These are phyloP conservation scores for Podaxis mareebaensis DNA, from an alignment of 768 basidiomycete species.

Conservation along the genomic window DNA sequence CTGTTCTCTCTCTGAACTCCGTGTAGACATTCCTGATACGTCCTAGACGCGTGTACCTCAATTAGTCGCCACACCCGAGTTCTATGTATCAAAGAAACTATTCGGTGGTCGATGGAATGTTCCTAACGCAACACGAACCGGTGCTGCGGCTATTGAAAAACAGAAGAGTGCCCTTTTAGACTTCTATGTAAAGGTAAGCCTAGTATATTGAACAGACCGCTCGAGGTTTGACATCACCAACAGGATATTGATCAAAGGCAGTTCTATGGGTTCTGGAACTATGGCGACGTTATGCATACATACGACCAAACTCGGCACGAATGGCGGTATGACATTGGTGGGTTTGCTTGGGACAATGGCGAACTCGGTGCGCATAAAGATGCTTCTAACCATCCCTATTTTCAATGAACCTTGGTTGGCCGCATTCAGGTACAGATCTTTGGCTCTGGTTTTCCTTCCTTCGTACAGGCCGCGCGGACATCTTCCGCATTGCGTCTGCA, in stretches of 20 bases:
- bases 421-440: constrained; percentile 30
- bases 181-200: constrained; percentile 34
- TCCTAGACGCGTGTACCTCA: constrained; percentile 33
- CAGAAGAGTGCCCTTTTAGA: constrained; percentile 35
- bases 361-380: constrained; percentile 28
- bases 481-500: constrained; percentile 34
- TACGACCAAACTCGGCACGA: constrained; percentile 40
- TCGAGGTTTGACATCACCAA: background rate
- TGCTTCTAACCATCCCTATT: background rate
- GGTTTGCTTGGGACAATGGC: constrained; percentile 40
- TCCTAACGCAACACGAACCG: constrained; percentile 32
- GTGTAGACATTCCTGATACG: background rate
- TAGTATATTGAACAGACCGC: background rate
- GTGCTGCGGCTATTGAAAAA: constrained; percentile 33
- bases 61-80: constrained; percentile 33
- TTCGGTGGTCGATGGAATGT: constrained; percentile 41
- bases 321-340: constrained; percentile 40
- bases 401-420: background rate
- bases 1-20: background rate
- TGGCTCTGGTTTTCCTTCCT: constrained; percentile 43
- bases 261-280: constrained; percentile 42
- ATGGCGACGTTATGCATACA: constrained; percentile 41
- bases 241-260: constrained; percentile 35
- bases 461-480: constrained; percentile 37
- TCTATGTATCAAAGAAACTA: constrained; percentile 35